A percentile compares a stretch with the other conserved stretches of the same genome.
Conservation (phyloP, 495 filamentous ascomycete genomes). For the Talaromyces stipitatus region DNA sequence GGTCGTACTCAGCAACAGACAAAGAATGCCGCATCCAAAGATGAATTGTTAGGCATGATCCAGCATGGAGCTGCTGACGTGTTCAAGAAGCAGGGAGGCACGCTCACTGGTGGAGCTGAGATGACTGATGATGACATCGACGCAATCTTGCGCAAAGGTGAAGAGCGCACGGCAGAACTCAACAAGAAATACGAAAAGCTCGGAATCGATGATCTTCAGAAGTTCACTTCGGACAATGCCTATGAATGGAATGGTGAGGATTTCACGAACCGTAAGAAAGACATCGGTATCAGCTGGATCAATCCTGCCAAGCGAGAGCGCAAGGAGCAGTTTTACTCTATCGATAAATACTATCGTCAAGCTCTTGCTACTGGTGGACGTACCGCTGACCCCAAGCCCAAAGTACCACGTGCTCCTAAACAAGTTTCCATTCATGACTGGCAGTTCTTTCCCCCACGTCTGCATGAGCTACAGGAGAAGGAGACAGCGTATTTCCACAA, state of each 20-base stretch:
- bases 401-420: slow-evolving; percentile 92
- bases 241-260: slow-evolving; percentile 99
- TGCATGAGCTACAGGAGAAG: slow-evolving; percentile 86
- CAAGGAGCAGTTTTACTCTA: slow-evolving; percentile 95
- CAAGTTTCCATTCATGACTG: slow-evolving; percentile 90
- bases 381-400: slow-evolving; percentile 82
- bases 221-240: slow-evolving; percentile 91
- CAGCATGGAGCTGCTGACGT: slow-evolving; percentile 96
- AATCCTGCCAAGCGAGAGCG: slow-evolving; percentile 97
- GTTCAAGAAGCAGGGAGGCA: slow-evolving; percentile 62
- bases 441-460: slow-evolving; percentile 82
- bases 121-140: slow-evolving; percentile 87
- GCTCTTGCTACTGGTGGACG: slow-evolving; percentile 79
- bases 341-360: slow-evolving; percentile 97
- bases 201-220: slow-evolving; percentile 96
- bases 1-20: slow-evolving; percentile 88
- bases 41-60: slow-evolving; percentile 95
- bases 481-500: slow-evolving; percentile 95
- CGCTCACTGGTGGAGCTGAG: slow-evolving; percentile 49
- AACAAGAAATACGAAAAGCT: slow-evolving; percentile 94
- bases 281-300: slow-evolving; percentile 94
- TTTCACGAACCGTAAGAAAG: slow-evolving; percentile 85
- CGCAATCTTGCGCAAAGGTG: slow-evolving; percentile 74
- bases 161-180: slow-evolving; percentile 79
- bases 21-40: slow-evolving; percentile 85